Evolutionary conservation across 805 yeast species (phyloP).

Genomic region (Candida coleopterorum): DNA sequence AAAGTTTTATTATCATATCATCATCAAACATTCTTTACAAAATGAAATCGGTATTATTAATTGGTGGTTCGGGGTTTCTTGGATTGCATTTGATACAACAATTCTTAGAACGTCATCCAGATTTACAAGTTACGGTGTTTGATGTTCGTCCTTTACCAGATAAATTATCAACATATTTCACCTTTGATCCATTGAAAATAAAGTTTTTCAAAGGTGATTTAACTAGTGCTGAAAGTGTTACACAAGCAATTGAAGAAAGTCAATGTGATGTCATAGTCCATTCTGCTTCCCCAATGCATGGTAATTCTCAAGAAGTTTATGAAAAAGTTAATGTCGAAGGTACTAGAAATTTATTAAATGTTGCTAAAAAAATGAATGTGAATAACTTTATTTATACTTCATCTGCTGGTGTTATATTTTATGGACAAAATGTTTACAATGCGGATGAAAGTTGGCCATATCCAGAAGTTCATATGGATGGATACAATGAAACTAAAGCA

Average conservation of each 20-base stretch:
- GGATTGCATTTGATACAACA: conserved; percentile 90
- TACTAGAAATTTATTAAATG: conserved; percentile 66
- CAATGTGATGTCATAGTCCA: conserved; percentile 80
- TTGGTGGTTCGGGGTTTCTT: conserved; percentile 96
- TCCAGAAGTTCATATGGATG: conserved; percentile 91
- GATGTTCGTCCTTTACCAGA: conserved; percentile 89
- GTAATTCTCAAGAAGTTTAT: conserved; percentile 74
- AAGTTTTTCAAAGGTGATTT: conserved; percentile 76
- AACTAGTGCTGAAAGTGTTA: conserved; percentile 67
- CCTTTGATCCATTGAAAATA: conserved; percentile 60
- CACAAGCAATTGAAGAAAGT: conserved; percentile 52
- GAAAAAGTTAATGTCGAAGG: conserved; percentile 90
- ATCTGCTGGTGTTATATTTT: conserved; percentile 94
- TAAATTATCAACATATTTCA: conserved; percentile 62
- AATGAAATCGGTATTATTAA: conserved; percentile 60
- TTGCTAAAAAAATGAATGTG: conserved; percentile 48
- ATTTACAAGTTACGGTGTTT: conserved; percentile 77
- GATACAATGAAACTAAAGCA: conserved; percentile 93
- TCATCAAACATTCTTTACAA: neutral
- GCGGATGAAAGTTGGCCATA: conserved; percentile 95
- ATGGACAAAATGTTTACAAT: conserved; percentile 87
- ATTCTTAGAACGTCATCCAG: conserved; percentile 60
- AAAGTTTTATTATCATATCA: neutral
- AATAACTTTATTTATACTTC: conserved; percentile 88
- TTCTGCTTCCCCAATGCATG: conserved; percentile 96